Base-by-base conservation (phyloP, 495 filamentous ascomycete genomes). In the Astrocystis sublimbata region DNA sequence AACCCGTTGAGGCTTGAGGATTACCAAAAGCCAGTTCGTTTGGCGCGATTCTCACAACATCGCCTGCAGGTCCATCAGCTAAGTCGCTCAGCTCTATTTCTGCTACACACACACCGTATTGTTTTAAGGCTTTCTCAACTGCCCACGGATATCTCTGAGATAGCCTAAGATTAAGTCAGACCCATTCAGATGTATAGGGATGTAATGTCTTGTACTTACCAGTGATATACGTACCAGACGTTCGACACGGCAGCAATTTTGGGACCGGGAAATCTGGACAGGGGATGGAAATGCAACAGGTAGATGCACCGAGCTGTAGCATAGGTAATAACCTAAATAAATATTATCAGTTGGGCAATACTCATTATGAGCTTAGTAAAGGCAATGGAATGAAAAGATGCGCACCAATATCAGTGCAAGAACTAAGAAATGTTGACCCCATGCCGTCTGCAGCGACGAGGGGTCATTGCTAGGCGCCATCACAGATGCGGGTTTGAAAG, bases 181-280 rank as follows among this genome's bases (percentile, higher is more conserved):
- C 47, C n/a, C n/a, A n/a, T n/a, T n/a, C n/a, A n/a, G n/a, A n/a
- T n/a, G n/a, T n/a, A 31, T 24, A 17, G 17, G 17, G 46, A 6
- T 28, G 42, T 3, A 52, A 30, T 13, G 30, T 3, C 24, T 12
- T 36, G 21, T 17, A 61, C 59, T 4, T 28, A 61, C 62, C 56
- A 64, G 33, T 58, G 31, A 50, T 66, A 66, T 15, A 38, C 58
- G 42, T 58, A 66, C 10, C 26, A 35, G 45, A 62, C 13, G 30
- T 66, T 61, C 4, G 68, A 62, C 21, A 65, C 38, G n/a, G 68
- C 68, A 0, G 69, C 69, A 19, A 67, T 9, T 45, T 62, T 70
- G 23, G 68, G 69, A 7, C 69, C 69, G 26, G 69, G 69, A 49
- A 70, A 65, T 23, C 61, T 65, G 10, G 68, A 57, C 5, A 61